Evolutionary conservation across 2,329 filamentous ascomycete genomes (phyloP).

Genomic region (Bipolaris gigantea): DNA sequence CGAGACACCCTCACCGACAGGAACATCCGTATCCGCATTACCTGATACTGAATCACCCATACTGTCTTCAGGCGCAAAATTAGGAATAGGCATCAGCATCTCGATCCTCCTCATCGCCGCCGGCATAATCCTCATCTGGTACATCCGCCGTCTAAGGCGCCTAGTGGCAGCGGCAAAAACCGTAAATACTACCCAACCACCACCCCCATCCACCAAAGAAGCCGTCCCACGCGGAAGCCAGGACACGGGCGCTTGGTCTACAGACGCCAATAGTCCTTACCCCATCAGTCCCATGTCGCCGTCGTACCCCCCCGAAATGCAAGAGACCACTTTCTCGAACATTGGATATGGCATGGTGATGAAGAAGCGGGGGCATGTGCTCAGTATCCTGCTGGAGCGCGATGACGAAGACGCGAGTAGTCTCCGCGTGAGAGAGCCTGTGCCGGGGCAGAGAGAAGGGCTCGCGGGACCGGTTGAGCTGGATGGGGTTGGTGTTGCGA

Average conservation of each 20-base stretch:
- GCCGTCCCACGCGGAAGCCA: no score
- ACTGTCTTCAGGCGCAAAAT: constrained; percentile 30
- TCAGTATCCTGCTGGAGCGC: constrained; percentile 27
- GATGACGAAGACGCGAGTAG: constrained; percentile 23
- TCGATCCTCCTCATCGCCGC: constrained; percentile 15
- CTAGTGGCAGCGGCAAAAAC: constrained; percentile 20
- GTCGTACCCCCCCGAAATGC: background rate
- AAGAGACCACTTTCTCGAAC: constrained; percentile 5
- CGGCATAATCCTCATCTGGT: constrained; percentile 22
- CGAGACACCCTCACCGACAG: constrained; percentile 9
- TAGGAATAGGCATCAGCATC: constrained; percentile 24
- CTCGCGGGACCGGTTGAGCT: constrained; percentile 28
- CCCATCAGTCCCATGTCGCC: constrained; percentile 16
- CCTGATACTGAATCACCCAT: constrained; percentile 5
- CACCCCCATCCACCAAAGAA: background rate
- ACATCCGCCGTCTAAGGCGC: constrained; percentile 32
- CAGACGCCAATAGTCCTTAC: background rate
- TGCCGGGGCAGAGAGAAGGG: constrained; percentile 33
- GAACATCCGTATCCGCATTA: constrained; percentile 15
- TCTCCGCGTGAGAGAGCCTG: constrained; percentile 20
- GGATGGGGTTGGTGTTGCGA: constrained; percentile 20
- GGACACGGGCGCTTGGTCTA: no score
- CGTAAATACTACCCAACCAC: constrained; percentile 4
- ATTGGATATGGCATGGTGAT: constrained; percentile 18
- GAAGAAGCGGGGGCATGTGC: constrained; percentile 24